phyloP scores from a whole-genome alignment of 2,329 filamentous ascomycete genomes.

The Microcyclosporella mali region DNA sequence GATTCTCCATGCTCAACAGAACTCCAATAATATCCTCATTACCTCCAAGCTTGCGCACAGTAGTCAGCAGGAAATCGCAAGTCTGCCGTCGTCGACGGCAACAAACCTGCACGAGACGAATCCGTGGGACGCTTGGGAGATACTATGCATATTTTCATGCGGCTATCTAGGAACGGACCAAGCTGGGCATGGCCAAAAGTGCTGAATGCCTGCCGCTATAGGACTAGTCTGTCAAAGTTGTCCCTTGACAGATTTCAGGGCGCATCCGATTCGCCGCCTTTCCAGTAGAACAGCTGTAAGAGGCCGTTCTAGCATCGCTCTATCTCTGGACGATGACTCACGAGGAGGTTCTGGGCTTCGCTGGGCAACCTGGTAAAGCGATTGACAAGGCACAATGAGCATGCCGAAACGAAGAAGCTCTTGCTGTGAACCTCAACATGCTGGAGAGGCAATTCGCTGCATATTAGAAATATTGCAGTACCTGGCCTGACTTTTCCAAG shows the following conservation, averaged over 20 bases:
- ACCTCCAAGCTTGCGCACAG: conserved; percentile 44
- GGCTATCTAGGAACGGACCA: conserved; percentile 51
- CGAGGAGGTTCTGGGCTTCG: conserved; percentile 49
- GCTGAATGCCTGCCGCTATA: conserved; percentile 59
- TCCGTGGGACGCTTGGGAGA: conserved; percentile 47
- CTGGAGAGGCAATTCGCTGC: conserved; percentile 8
- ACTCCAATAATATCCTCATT: conserved; percentile 48
- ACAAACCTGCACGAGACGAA: conserved; percentile 59
- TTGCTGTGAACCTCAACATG: conserved; percentile 4
- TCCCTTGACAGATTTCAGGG: conserved; percentile 60
- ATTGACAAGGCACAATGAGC: background rate
- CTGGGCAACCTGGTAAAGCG: conserved; percentile 33
- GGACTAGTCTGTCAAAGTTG: conserved; percentile 55
- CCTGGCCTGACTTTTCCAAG: conserved; percentile 18
- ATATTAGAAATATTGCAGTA: conserved; percentile 6
- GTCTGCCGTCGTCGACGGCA: conserved; percentile 52
- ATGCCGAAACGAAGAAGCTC: conserved; percentile 1
- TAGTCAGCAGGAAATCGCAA: conserved; percentile 32
- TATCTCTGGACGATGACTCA: conserved; percentile 48
- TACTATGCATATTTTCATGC: conserved; percentile 50
- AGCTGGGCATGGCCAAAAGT: conserved; percentile 53
- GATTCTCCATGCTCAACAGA: conserved; percentile 40
- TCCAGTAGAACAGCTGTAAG: conserved; percentile 52
- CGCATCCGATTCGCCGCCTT: conserved; percentile 65
- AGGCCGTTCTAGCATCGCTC: conserved; percentile 51